Evolutionary conservation across 2,329 filamentous ascomycete species (phyloP).

Genomic region (Sporothrix curviconia): DNA sequence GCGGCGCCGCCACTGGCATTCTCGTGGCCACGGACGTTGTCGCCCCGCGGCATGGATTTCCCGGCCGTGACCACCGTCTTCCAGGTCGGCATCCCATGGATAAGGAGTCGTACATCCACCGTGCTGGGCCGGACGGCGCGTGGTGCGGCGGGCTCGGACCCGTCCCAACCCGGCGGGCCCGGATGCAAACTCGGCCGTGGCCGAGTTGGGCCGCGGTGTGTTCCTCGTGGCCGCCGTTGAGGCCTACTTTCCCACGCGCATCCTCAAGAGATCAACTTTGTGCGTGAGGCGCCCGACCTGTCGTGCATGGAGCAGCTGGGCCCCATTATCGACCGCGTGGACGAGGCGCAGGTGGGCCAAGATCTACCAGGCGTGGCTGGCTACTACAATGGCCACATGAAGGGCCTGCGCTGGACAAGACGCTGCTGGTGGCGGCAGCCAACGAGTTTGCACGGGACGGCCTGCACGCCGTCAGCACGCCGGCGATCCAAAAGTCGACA

Average conservation of each 20-base stretch:
- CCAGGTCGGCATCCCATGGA: slow-evolving; percentile 53
- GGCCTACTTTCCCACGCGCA: slow-evolving; percentile 41
- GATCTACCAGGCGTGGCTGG: slow-evolving; percentile 52
- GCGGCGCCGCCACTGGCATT: slow-evolving; percentile 43
- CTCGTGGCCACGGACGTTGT: slow-evolving; percentile 66
- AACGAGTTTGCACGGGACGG: slow-evolving; percentile 45
- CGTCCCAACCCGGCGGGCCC: slow-evolving; percentile 45
- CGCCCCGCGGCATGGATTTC: slow-evolving; percentile 67
- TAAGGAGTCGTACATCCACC: slow-evolving; percentile 61
- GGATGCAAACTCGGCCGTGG: slow-evolving; percentile 47
- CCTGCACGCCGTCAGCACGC: slow-evolving; percentile 41
- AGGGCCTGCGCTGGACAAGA: slow-evolving; percentile 36
- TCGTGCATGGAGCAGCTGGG: slow-evolving; percentile 33
- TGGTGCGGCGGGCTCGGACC: slow-evolving; percentile 55
- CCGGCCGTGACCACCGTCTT: slow-evolving; percentile 62
- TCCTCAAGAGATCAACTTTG: slow-evolving; percentile 50
- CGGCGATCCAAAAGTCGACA: slow-evolving; percentile 39
- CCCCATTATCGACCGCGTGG: slow-evolving; percentile 37
- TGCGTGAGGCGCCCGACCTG: slow-evolving; percentile 40
- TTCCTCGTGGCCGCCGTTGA: slow-evolving; percentile 51
- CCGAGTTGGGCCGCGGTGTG: slow-evolving; percentile 48
- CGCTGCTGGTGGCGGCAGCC: slow-evolving; percentile 42
- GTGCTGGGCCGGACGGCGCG: slow-evolving; percentile 61
- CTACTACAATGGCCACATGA: slow-evolving; percentile 47
- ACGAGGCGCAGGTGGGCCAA: slow-evolving; percentile 38